Conservation (phyloP, 305 asterid genomes). For the Solanum hybrid region DNA sequence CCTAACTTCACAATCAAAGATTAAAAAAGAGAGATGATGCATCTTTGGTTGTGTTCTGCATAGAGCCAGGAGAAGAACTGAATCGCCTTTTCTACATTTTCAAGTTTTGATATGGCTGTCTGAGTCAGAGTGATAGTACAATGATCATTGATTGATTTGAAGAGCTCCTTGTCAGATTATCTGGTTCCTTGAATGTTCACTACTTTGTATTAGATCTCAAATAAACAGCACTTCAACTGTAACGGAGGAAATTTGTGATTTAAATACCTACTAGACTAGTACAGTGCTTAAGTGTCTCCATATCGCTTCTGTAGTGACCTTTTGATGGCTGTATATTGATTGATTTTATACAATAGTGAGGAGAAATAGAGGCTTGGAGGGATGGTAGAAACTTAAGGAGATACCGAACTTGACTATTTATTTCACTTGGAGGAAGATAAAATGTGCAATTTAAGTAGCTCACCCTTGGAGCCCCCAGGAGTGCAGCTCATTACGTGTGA, state of each 20-base stretch:
- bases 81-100: not conserved
- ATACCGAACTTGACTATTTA: no score
- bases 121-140: not conserved
- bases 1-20: not conserved
- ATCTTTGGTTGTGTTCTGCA: not conserved
- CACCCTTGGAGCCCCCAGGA: no score
- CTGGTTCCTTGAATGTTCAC: not conserved
- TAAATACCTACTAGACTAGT: no score
- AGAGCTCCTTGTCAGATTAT: not conserved
- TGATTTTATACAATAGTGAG: no score
- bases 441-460: no score
- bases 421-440: no score
- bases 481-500: no score
- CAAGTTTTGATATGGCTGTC: not conserved
- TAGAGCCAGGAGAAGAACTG: not conserved
- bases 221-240: not conserved
- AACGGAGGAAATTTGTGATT: not conserved
- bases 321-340: no score
- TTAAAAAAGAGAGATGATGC: not conserved
- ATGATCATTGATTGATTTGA: not conserved
- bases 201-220: not conserved
- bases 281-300: no score
- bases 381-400: no score
- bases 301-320: no score
- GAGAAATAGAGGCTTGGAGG: no score